Percentiles rank a stretch among this genome's conserved stretches.
phyloP scores from a whole-genome alignment of 352 stramenopile species.

The Globisporangium spinosum region DNA sequence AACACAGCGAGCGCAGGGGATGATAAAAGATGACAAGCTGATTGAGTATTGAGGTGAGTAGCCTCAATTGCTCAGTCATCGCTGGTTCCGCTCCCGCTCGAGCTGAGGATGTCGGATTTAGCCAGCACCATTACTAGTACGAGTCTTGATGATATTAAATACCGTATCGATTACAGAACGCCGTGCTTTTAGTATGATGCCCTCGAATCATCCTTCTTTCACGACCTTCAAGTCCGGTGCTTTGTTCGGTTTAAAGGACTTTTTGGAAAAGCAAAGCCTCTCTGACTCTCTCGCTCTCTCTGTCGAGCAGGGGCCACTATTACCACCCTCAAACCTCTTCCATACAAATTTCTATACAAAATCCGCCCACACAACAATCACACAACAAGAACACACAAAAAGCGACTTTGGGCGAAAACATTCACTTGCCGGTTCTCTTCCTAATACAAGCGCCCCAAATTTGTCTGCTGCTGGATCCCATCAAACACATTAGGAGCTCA shows the following conservation, averaged over 20 bases:
- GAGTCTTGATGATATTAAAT: no score
- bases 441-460: slow-evolving; percentile 10
- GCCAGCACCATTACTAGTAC: no score
- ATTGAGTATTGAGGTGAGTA: no score
- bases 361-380: not conserved
- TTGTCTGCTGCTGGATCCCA: slow-evolving; percentile 10
- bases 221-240: slow-evolving; percentile 12
- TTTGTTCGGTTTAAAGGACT: slow-evolving; percentile 3
- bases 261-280: not conserved
- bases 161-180: no score
- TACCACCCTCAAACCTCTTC: not conserved
- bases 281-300: slow-evolving; percentile 11
- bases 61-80: no score
- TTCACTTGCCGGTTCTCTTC: not conserved
- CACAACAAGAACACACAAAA: slow-evolving; percentile 1
- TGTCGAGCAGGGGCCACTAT: slow-evolving; percentile 10
- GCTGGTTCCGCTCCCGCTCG: no score
- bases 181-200: no score
- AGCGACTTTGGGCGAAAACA: slow-evolving; percentile 10
- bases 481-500: not conserved
- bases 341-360: slow-evolving; percentile 14
- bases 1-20: no score
- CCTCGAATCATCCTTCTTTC: not conserved
- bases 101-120: no score
- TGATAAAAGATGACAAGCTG: no score